Conservation (phyloP, 306 rosid species). For the Rosa lucieae region DNA sequence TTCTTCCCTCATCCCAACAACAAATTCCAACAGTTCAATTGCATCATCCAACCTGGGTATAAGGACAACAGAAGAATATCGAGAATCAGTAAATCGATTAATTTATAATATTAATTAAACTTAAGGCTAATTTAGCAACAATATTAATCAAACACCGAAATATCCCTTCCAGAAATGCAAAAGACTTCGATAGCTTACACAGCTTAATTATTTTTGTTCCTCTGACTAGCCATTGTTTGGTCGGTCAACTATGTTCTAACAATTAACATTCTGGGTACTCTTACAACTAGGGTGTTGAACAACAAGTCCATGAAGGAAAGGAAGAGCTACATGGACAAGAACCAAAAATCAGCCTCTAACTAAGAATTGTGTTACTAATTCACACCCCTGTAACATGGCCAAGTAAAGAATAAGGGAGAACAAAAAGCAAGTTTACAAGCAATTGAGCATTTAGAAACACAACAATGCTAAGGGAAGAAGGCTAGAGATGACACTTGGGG, state of each 20-base stretch:
- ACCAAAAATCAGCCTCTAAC: neutral
- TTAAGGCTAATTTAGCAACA: neutral
- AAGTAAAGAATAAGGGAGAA: neutral
- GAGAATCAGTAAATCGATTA: neutral
- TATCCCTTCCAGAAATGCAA: conserved; percentile 1
- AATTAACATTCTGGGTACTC: neutral
- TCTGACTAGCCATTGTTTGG: neutral
- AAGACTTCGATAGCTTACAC: neutral
- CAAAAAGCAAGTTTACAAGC: neutral
- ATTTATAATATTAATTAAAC: neutral
- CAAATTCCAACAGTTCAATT: conserved; percentile 71
- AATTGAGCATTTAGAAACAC: neutral
- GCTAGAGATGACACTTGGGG: neutral
- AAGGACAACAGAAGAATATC: conserved; percentile 12
- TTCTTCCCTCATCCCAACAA: conserved; percentile 76
- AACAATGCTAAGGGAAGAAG: neutral
- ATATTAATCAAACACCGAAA: neutral
- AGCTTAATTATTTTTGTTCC: neutral
- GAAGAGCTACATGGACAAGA: conserved; percentile 2
- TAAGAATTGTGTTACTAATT: neutral
- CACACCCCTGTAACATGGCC: neutral
- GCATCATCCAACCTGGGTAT: conserved; percentile 80
- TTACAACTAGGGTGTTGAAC: neutral
- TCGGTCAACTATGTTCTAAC: neutral
- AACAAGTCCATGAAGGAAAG: conserved; percentile 2